Percentiles rank a stretch among this genome's conserved stretches.
Conservation (phyloP, 1,284 basidiomycete species). For the Sanghuangporus weigelae region DNA sequence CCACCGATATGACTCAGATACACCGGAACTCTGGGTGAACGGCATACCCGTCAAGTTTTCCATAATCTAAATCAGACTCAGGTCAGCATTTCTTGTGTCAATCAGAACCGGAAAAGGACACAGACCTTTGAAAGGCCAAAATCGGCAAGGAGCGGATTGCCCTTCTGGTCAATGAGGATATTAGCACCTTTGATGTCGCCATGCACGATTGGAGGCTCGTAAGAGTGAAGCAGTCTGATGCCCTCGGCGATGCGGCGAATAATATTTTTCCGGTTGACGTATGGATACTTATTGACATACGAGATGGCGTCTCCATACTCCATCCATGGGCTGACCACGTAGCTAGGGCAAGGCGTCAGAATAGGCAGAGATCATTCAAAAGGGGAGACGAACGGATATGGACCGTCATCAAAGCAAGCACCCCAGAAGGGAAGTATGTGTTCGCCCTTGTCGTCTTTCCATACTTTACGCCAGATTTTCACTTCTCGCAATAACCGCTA, state of each 20-base stretch:
- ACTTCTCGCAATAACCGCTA: conserved; percentile 50
- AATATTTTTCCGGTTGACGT: conserved; percentile 37
- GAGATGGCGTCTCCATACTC: conserved; percentile 43
- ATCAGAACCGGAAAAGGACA: neutral
- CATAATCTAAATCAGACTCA: conserved; percentile 35
- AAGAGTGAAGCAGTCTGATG: conserved; percentile 42
- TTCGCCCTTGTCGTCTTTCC: conserved; percentile 43
- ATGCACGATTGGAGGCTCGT: conserved; percentile 45
- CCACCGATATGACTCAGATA: conserved; percentile 46
- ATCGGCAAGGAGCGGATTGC: conserved; percentile 48
- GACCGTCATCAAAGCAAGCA: conserved; percentile 46
- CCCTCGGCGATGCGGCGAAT: conserved; percentile 42
- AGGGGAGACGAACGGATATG: conserved; percentile 38
- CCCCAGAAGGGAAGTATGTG: conserved; percentile 54
- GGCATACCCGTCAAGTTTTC: conserved; percentile 47
- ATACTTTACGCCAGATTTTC: conserved; percentile 50
- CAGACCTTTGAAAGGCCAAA: conserved; percentile 39
- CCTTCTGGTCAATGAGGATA: conserved; percentile 41
- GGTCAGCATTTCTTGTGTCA: neutral
- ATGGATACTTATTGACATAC: conserved; percentile 35
- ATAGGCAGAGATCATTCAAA: neutral
- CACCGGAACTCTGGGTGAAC: conserved; percentile 47
- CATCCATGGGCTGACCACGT: conserved; percentile 54
- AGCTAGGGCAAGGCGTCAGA: conserved; percentile 29
- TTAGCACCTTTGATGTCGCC: conserved; percentile 51